A percentile compares a stretch with the other conserved stretches of the same genome.
Evolutionary conservation across 1,284 basidiomycete species (phyloP).

Genomic region (Heimioporus punctisporus): DNA sequence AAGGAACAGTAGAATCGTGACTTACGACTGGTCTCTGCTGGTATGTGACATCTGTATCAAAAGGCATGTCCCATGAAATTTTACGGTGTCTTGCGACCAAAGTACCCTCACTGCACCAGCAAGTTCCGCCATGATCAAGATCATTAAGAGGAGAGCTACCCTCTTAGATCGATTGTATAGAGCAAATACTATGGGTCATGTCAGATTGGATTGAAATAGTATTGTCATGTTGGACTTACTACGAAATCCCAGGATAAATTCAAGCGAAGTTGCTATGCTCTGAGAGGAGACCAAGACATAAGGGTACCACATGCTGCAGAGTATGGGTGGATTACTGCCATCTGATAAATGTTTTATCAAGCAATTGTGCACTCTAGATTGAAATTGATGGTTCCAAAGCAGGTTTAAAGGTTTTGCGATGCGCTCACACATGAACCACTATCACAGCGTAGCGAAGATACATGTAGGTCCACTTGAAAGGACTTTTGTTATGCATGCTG

Average conservation of each 20-base stretch:
- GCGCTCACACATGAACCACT: conserved; percentile 17
- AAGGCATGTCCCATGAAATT: conserved; percentile 13
- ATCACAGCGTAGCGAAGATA: conserved; percentile 21
- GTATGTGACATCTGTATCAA: neutral
- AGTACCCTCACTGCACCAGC: conserved; percentile 3
- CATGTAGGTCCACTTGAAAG: conserved; percentile 24
- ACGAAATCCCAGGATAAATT: conserved; percentile 20
- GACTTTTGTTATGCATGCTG: conserved; percentile 19
- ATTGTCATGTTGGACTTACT: conserved; percentile 9
- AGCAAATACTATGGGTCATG: conserved; percentile 12
- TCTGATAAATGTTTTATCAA: conserved; percentile 10
- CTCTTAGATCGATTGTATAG: conserved; percentile 21
- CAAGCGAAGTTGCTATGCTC: conserved; percentile 8
- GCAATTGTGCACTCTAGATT: conserved; percentile 14
- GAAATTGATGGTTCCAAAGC: neutral
- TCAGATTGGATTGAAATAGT: neutral
- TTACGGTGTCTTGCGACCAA: neutral
- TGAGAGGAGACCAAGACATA: conserved; percentile 11
- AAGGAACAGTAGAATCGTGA: neutral
- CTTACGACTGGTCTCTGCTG: conserved; percentile 10
- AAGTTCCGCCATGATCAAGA: conserved; percentile 15
- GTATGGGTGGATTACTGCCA: conserved; percentile 8
- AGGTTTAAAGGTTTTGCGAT: too few relatives aligned
- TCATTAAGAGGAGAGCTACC: conserved; percentile 7
- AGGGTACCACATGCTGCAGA: conserved; percentile 15